Evolutionary conservation across 2,329 filamentous ascomycete genomes (phyloP).

Genomic region (Epichloe brachyelytri): DNA sequence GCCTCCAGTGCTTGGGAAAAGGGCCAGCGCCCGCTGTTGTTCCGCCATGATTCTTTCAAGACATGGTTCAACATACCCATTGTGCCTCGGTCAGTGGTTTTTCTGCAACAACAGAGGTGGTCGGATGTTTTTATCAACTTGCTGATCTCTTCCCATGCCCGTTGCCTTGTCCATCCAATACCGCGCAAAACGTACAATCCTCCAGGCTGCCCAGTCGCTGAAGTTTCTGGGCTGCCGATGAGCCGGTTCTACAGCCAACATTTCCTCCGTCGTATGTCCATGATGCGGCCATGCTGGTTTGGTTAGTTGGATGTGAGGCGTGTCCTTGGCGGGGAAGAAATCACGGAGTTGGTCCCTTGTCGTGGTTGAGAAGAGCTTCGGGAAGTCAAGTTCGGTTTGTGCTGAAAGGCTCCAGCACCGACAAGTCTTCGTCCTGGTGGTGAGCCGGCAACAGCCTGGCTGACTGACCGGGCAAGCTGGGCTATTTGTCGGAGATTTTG

Average conservation of each 20-base stretch:
- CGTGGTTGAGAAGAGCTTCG: conserved; percentile 37
- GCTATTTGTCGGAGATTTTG: conserved; percentile 13
- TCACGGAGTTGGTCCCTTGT: conserved; percentile 33
- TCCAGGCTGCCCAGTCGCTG: conserved; percentile 69
- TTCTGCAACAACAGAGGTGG: conserved; percentile 37
- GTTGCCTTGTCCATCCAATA: conserved; percentile 74
- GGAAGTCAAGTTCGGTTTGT: neutral
- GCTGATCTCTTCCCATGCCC: conserved; percentile 59
- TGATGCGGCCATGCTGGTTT: conserved; percentile 58
- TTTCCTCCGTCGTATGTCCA: conserved; percentile 66
- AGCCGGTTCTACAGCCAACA: conserved; percentile 59
- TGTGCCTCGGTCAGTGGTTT: conserved; percentile 68
- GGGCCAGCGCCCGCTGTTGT: neutral
- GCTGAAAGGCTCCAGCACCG: conserved; percentile 7
- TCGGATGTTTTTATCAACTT: conserved; percentile 46
- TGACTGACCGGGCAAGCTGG: conserved; percentile 10
- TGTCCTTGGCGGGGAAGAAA: conserved; percentile 51
- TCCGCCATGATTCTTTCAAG: neutral
- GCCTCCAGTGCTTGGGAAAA: neutral
- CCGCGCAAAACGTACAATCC: conserved; percentile 60
- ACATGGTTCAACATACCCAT: conserved; percentile 43
- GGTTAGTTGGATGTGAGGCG: conserved; percentile 47
- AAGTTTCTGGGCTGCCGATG: conserved; percentile 62
- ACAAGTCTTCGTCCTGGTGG: conserved; percentile 8
- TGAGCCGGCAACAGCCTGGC: conserved; percentile 3